Conservation (phyloP, 1,284 basidiomycete species). For the Leccinum griseonigrum region DNA sequence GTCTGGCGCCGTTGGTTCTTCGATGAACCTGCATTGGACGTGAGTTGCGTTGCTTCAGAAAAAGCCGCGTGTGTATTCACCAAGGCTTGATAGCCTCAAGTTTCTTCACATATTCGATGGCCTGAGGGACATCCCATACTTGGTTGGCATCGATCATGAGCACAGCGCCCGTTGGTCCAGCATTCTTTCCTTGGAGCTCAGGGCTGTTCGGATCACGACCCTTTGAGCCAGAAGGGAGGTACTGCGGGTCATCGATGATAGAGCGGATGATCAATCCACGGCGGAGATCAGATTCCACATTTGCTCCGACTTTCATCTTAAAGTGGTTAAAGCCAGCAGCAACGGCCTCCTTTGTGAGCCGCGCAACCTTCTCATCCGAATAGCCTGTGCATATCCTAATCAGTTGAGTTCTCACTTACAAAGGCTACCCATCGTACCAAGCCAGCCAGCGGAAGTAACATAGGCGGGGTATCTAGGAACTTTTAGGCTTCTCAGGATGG, state of each 20-base stretch:
- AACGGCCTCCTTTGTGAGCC: slow-evolving; percentile 84
- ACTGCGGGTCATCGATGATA: slow-evolving; percentile 89
- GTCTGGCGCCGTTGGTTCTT: slow-evolving; percentile 93
- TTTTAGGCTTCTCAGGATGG: background rate
- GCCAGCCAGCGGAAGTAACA: slow-evolving; percentile 93
- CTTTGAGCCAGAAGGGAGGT: slow-evolving; percentile 54
- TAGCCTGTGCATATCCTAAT: slow-evolving; percentile 43
- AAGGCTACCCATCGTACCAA: slow-evolving; percentile 43
- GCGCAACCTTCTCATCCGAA: slow-evolving; percentile 86
- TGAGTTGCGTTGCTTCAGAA: slow-evolving; percentile 1
- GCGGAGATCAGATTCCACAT: slow-evolving; percentile 79
- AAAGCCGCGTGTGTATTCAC: slow-evolving; percentile 38
- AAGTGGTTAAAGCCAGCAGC: slow-evolving; percentile 91
- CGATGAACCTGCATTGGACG: slow-evolving; percentile 74
- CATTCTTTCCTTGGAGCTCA: slow-evolving; percentile 81
- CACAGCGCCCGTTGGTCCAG: slow-evolving; percentile 89
- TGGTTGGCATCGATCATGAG: slow-evolving; percentile 98
- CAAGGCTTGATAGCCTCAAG: slow-evolving; percentile 87
- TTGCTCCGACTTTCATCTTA: slow-evolving; percentile 95
- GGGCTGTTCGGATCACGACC: slow-evolving; percentile 66
- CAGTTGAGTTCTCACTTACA: slow-evolving; percentile 1
- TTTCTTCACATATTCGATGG: slow-evolving; percentile 87
- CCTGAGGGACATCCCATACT: slow-evolving; percentile 93
- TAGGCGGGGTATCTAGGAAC: slow-evolving; percentile 83
- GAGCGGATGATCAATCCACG: slow-evolving; percentile 86